Conservation (phyloP, 2,329 filamentous ascomycete species). For the Chrysosporium keratinophilum region DNA sequence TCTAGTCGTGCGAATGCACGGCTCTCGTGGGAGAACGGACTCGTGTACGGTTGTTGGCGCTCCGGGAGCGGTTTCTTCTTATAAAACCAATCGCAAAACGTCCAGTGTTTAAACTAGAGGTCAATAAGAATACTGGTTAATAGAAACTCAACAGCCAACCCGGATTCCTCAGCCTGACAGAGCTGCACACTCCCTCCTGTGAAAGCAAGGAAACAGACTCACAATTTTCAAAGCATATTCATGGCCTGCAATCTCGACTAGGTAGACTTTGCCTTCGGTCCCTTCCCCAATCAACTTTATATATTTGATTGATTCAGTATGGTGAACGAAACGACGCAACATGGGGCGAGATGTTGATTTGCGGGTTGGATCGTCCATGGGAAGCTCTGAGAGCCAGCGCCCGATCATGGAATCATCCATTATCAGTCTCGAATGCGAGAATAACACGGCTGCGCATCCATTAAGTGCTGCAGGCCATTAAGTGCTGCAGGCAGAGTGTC, state of each 20-base stretch:
- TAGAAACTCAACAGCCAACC: neutral
- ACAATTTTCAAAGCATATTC: constrained; percentile 14
- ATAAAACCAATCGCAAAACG: neutral
- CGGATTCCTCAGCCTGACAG: neutral
- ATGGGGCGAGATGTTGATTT: constrained; percentile 8
- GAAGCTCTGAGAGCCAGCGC: constrained; percentile 10
- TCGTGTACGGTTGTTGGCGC: constrained; percentile 2
- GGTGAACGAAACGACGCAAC: constrained; percentile 14
- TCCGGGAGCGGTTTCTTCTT: neutral
- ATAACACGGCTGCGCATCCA: too few species aligned
- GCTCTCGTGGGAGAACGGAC: constrained; percentile 11
- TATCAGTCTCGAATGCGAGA: neutral
- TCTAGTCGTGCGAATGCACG: constrained; percentile 16
- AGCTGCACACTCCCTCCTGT: neutral
- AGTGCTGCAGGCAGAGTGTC: too few species aligned
- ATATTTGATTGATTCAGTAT: constrained; percentile 11
- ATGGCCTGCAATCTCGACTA: constrained; percentile 2
- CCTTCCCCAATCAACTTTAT: constrained; percentile 7
- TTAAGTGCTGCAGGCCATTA: neutral
- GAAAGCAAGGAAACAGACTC: neutral
- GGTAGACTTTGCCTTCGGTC: constrained; percentile 9
- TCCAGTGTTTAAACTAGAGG: constrained; percentile 1
- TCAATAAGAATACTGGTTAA: neutral
- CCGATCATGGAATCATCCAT: constrained; percentile 14
- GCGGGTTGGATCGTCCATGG: constrained; percentile 15